phyloP scores from a whole-genome alignment of 108 stramenopile species.

The Discostella pseudostelligera region DNA sequence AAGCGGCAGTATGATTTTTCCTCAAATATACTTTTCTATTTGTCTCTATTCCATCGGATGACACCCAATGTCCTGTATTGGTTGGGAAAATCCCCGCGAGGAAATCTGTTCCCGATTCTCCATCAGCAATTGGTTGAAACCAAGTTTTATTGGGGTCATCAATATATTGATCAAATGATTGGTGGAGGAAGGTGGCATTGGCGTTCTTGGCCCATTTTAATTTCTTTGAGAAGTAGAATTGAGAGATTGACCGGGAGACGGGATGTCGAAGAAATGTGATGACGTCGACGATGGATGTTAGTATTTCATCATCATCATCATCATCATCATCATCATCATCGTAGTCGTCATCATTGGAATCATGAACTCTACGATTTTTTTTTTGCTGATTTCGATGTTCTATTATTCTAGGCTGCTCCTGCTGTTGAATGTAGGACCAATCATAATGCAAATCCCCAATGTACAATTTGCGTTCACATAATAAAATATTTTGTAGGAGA shows the following conservation, averaged over 20 bases:
- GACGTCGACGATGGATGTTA: conserved; percentile 19
- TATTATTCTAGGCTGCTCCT: neutral
- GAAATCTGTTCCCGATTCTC: conserved; percentile 26
- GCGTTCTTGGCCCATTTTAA: conserved; percentile 16
- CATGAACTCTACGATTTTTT: neutral
- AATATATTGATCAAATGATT: conserved; percentile 28
- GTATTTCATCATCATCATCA: neutral
- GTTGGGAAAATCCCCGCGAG: conserved; percentile 25
- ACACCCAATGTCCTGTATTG: conserved; percentile 10
- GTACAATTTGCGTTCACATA: conserved; percentile 8
- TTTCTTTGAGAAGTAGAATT: conserved; percentile 36
- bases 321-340: neutral
- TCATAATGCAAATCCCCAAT: conserved; percentile 26
- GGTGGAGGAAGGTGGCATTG: conserved; percentile 17
- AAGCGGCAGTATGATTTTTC: conserved; percentile 23
- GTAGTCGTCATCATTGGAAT: neutral
- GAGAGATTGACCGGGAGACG: conserved; percentile 26
- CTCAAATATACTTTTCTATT: conserved; percentile 12
- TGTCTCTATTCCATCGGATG: conserved; percentile 11
- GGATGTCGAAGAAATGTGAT: conserved; percentile 45
- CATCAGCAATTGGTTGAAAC: conserved; percentile 27
- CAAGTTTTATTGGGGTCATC: conserved; percentile 18
- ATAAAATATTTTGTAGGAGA: neutral
- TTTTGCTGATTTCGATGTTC: neutral
- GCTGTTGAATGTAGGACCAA: conserved; percentile 22